Evolutionary conservation across 805 yeast genomes (phyloP).

Genomic region (Candida suzukii): DNA sequence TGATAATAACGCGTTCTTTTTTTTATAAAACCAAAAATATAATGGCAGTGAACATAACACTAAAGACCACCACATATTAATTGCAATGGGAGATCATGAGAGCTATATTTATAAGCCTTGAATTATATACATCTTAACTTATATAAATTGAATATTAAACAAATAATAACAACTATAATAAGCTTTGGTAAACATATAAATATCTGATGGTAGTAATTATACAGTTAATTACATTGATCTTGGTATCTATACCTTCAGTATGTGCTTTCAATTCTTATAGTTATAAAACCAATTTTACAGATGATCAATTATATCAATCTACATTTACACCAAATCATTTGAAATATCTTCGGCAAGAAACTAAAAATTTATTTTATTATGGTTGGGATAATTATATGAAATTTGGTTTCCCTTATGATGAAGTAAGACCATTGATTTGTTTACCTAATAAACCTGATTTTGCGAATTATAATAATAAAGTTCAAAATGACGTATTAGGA

Average conservation of each 20-base stretch:
- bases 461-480: conserved; percentile 42
- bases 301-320: conserved; percentile 16
- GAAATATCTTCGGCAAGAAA: conserved; percentile 29
- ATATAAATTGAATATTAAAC: too few relatives aligned
- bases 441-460: conserved; percentile 59
- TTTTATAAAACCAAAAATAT: too few relatives aligned
- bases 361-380: conserved; percentile 56
- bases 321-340: conserved; percentile 20
- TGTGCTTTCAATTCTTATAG: background rate
- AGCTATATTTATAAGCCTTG: too few relatives aligned
- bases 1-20: too few relatives aligned
- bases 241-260: background rate
- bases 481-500: conserved; percentile 78
- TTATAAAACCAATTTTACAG: conserved; percentile 11
- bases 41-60: too few relatives aligned
- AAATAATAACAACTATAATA: too few relatives aligned
- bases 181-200: too few relatives aligned
- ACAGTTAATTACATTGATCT: background rate
- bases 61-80: too few relatives aligned
- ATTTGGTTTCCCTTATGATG: conserved; percentile 77
- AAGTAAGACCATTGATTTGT: conserved; percentile 71
- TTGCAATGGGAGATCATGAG: too few relatives aligned
- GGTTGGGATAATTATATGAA: conserved; percentile 67
- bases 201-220: background rate
- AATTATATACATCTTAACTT: too few relatives aligned